Conservation (phyloP, 352 stramenopile species). For the Phytopythium sindhum region DNA sequence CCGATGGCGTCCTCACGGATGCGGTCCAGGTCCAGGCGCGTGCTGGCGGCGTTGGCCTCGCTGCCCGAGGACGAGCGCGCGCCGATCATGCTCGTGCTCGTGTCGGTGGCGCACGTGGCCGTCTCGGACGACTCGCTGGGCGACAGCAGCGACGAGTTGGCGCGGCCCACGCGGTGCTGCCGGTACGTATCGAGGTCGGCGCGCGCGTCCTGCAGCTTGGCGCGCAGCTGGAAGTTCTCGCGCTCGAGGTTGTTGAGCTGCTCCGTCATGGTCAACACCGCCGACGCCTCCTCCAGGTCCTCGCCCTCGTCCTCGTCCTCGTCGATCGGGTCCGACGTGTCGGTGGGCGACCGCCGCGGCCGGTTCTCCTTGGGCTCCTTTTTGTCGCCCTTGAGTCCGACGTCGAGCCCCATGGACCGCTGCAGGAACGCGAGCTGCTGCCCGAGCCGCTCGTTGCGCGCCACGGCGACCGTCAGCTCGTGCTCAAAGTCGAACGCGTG, state of each 20-base stretch:
- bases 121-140: slow-evolving; percentile 40
- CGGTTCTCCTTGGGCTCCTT: slow-evolving; percentile 9
- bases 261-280: slow-evolving; percentile 62
- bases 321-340: slow-evolving; percentile 41
- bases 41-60: neutral
- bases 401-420: slow-evolving; percentile 50
- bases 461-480: slow-evolving; percentile 53
- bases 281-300: slow-evolving; percentile 23
- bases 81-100: slow-evolving; percentile 33
- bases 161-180: neutral
- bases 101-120: slow-evolving; percentile 39
- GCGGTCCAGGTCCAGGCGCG: slow-evolving; percentile 19
- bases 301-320: slow-evolving; percentile 14
- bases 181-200: slow-evolving; percentile 42
- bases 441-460: slow-evolving; percentile 62
- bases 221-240: slow-evolving; percentile 69
- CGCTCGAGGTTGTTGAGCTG: slow-evolving; percentile 72
- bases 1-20: slow-evolving; percentile 28
- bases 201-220: slow-evolving; percentile 39
- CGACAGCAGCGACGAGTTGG: slow-evolving; percentile 21
- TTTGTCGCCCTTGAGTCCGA: slow-evolving; percentile 6
- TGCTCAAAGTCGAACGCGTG: slow-evolving; percentile 42
- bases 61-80: slow-evolving; percentile 19
- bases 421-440: slow-evolving; percentile 61
- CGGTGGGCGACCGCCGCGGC: slow-evolving; percentile 34